Evolutionary conservation across 1,284 basidiomycete species (phyloP).

Genomic region (Austropuccinia psidii): DNA sequence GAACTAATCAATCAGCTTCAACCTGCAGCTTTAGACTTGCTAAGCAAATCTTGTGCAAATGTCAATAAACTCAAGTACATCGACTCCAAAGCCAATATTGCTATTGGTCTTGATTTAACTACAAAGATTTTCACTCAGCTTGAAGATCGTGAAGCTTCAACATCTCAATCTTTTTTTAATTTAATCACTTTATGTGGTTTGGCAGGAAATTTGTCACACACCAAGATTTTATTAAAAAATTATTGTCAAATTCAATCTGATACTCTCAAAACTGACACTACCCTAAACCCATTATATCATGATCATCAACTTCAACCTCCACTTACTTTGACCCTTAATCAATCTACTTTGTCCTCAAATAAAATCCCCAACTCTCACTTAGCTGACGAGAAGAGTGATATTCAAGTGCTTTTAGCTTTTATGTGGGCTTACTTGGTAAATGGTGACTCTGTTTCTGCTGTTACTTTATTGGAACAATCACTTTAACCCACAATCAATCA

Average conservation of each 20-base stretch:
- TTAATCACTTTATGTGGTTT: constrained; percentile 18
- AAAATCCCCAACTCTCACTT: background rate
- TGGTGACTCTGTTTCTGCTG: constrained; percentile 28
- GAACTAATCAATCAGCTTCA: constrained; percentile 18
- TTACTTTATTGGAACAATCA: constrained; percentile 26
- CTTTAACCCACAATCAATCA: background rate
- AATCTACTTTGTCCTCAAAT: no score
- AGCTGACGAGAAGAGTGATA: constrained; percentile 15
- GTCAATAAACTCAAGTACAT: background rate
- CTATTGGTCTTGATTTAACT: constrained; percentile 11
- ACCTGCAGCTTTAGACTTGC: constrained; percentile 11
- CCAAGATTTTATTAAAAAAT: constrained; percentile 17
- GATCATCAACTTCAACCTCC: constrained; percentile 10
- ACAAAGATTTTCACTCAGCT: constrained; percentile 10
- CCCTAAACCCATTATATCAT: background rate
- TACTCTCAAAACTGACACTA: background rate
- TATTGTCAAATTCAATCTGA: constrained; percentile 18
- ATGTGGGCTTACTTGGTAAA: constrained; percentile 20
- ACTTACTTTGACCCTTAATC: background rate
- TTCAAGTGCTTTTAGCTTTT: constrained; percentile 7
- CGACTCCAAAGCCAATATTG: background rate
- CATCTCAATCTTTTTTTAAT: constrained; percentile 16
- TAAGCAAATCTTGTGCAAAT: constrained; percentile 15
- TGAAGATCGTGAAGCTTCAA: constrained; percentile 11
- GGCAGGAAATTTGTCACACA: background rate